A percentile compares a stretch with the other conserved stretches of the same genome.
Conservation (phyloP, 2,329 filamentous ascomycete genomes). For the Trichoderma harzianum region DNA sequence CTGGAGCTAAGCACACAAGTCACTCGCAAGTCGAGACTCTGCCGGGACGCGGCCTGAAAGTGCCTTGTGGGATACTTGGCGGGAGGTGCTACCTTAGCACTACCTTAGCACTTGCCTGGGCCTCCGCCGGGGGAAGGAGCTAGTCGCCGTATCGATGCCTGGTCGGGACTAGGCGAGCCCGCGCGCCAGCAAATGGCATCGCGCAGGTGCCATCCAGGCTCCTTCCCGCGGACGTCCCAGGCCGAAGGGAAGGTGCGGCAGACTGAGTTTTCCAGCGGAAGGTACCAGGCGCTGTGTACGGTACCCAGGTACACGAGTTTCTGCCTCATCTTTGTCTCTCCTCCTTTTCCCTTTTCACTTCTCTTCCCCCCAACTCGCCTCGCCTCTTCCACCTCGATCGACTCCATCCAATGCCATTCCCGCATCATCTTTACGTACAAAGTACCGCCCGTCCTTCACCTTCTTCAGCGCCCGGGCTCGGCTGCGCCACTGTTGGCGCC, state of each 20-base stretch:
- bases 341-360: not conserved
- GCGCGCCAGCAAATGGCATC: not conserved
- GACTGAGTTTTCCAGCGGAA: not conserved
- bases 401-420: not conserved
- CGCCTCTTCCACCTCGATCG: not conserved
- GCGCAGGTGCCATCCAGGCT: not conserved
- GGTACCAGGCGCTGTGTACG: not conserved
- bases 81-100: not conserved
- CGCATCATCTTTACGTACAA: not conserved
- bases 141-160: not conserved
- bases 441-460: not conserved
- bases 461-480: not conserved
- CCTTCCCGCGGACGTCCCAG: not conserved
- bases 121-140: not conserved
- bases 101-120: not conserved
- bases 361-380: not conserved
- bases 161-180: not conserved
- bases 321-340: not conserved
- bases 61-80: not conserved
- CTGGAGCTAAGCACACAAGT: conserved; percentile 12
- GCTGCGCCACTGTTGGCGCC: conserved; percentile 14
- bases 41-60: not conserved
- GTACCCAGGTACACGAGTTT: not conserved
- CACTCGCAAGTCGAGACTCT: not conserved
- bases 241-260: not conserved